phyloP scores from a whole-genome alignment of 331 rosid species.

The Rosa hybrid region DNA sequence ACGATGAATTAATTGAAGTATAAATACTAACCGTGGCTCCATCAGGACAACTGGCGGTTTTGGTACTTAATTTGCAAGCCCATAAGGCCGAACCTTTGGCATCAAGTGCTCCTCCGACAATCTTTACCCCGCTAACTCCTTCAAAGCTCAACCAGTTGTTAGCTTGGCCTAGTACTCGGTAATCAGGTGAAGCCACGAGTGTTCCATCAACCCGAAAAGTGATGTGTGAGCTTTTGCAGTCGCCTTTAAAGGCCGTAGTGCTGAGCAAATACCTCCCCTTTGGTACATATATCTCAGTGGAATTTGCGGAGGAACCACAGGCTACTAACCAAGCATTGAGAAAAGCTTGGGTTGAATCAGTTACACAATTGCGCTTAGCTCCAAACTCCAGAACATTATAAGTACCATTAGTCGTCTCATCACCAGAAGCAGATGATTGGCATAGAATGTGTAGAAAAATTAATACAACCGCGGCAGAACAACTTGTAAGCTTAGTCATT shows the following conservation, averaged over 20 bases:
- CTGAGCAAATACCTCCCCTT: neutral
- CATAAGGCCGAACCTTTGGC: conserved; percentile 54
- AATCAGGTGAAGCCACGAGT: conserved; percentile 43
- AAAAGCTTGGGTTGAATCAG: neutral
- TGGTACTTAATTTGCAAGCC: conserved; percentile 42
- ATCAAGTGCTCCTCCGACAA: conserved; percentile 57
- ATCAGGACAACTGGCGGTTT: neutral
- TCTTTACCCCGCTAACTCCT: conserved; percentile 33
- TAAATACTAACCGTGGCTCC: too few species aligned
- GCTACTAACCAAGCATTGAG: neutral
- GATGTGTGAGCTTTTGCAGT: conserved; percentile 35
- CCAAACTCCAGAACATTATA: neutral
- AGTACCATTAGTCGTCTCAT: neutral
- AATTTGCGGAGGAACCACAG: neutral
- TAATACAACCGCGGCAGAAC: neutral
- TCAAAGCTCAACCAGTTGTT: conserved; percentile 47
- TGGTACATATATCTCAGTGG: neutral
- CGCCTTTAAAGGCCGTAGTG: neutral
- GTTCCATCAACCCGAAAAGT: conserved; percentile 48
- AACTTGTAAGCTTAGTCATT: neutral
- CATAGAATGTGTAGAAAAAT: neutral
- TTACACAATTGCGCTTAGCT: neutral
- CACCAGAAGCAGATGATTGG: neutral
- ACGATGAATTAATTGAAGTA: too few species aligned
- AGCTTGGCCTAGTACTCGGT: conserved; percentile 25